Evolutionary conservation across 148 eudicot genomes (phyloP).

Genomic region (Salicornia ramosissima): DNA sequence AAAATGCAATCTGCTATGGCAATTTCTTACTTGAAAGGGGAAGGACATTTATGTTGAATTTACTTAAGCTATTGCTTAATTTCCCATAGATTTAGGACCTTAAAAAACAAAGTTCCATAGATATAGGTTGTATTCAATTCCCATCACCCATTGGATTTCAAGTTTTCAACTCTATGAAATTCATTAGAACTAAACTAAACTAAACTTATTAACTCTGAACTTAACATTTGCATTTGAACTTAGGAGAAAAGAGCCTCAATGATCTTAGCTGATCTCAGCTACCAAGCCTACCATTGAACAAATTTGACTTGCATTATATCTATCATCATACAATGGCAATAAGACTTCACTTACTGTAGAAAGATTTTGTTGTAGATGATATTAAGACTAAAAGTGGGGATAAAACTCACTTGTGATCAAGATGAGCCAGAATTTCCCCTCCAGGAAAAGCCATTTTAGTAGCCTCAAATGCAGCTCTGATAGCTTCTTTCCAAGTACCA

Average conservation of each 20-base stretch:
- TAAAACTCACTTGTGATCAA: conserved; percentile 56
- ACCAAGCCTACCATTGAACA: neutral
- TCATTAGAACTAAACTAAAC: too few relatives aligned
- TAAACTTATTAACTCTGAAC: neutral
- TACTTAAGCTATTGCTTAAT: neutral
- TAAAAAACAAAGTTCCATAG: too few relatives aligned
- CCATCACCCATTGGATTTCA: too few relatives aligned
- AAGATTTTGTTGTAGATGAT: neutral
- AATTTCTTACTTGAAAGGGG: neutral
- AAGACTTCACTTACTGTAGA: neutral
- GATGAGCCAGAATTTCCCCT: conserved; percentile 62
- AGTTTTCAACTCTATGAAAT: too few relatives aligned
- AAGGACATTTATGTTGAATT: neutral
- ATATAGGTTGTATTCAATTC: too few relatives aligned
- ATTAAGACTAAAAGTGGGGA: neutral
- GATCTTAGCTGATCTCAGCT: neutral
- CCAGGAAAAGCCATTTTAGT: conserved; percentile 55
- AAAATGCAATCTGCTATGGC: neutral
- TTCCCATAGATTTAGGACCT: neutral
- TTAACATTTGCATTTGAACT: neutral
- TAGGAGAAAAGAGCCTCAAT: too few relatives aligned
- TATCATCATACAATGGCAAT: neutral
- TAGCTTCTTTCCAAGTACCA: conserved; percentile 86
- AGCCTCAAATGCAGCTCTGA: conserved; percentile 53
- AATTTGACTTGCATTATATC: neutral